Percentiles rank a stretch among this genome's conserved stretches.
phyloP scores from a whole-genome alignment of 75 land plant genomes.

The Picea sitchensis region DNA sequence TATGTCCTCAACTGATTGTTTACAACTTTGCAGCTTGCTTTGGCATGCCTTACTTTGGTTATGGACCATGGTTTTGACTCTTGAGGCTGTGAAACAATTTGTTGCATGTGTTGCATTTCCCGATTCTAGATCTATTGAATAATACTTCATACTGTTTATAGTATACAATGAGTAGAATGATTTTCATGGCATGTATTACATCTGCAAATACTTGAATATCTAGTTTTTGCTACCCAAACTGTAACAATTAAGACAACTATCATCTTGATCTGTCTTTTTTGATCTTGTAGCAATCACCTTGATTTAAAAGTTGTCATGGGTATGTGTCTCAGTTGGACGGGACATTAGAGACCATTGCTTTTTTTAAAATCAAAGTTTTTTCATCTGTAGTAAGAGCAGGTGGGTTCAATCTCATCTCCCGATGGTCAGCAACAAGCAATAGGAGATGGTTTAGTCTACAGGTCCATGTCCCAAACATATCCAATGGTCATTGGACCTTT shows the following conservation, averaged over 20 bases:
- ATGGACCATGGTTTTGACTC: background rate
- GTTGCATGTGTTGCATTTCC: background rate
- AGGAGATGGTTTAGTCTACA: constrained; percentile 41
- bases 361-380: background rate
- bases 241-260: background rate
- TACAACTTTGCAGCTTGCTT: background rate
- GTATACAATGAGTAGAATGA: background rate
- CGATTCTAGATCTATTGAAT: background rate
- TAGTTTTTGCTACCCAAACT: background rate
- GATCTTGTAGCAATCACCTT: background rate
- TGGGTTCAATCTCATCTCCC: constrained; percentile 46
- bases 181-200: background rate
- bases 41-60: background rate
- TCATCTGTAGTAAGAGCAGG: constrained; percentile 35
- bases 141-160: background rate
- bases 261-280: background rate
- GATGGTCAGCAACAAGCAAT: constrained; percentile 38
- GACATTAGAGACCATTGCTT: background rate
- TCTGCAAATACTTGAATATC: background rate
- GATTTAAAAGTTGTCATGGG: background rate
- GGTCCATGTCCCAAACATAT: constrained; percentile 48
- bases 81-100: background rate
- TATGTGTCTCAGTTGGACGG: background rate
- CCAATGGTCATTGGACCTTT: constrained; percentile 26
- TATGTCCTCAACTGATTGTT: background rate